phyloP scores from a whole-genome alignment of 2,329 filamentous ascomycete genomes.

The Colletotrichum caudatum region DNA sequence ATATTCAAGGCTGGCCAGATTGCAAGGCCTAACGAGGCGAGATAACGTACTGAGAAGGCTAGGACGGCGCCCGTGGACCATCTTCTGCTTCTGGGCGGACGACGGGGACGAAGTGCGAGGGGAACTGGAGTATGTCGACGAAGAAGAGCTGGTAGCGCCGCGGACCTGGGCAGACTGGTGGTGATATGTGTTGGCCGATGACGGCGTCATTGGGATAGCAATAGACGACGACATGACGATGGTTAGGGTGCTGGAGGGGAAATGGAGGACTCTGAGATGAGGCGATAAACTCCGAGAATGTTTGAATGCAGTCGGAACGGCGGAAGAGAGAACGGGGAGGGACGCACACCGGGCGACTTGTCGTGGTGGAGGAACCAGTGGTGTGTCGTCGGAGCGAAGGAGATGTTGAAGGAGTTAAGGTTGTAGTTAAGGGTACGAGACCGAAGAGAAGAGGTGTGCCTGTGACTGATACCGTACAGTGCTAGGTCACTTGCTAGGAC shows the following conservation, averaged over 20 bases:
- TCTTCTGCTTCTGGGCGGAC: constrained; percentile 56
- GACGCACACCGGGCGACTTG: constrained; percentile 24
- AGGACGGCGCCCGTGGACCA: constrained; percentile 67
- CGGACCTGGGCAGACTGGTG: constrained; percentile 55
- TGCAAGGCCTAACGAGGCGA: constrained; percentile 7
- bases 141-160: constrained; percentile 60
- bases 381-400: constrained; percentile 28
- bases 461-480: constrained; percentile 41
- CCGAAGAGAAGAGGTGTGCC: constrained; percentile 33
- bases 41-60: constrained; percentile 69
- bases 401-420: constrained; percentile 38
- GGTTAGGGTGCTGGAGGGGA: constrained; percentile 35
- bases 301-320: constrained; percentile 24
- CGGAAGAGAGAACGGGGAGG: constrained; percentile 6
- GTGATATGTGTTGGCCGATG: constrained; percentile 51
- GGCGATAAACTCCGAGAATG: constrained; percentile 27
- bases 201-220: constrained; percentile 68
- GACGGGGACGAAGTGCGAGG: constrained; percentile 61
- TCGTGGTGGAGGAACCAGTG: constrained; percentile 31
- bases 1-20: neutral
- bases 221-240: constrained; percentile 76
- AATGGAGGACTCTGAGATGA: constrained; percentile 9
- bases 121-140: constrained; percentile 70
- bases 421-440: constrained; percentile 21
- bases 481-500: constrained; percentile 32